Percentiles rank a stretch among this genome's conserved stretches.
Evolutionary conservation across 2,329 filamentous ascomycete genomes (phyloP).

Genomic region (Trichoderma cornu-damae): DNA sequence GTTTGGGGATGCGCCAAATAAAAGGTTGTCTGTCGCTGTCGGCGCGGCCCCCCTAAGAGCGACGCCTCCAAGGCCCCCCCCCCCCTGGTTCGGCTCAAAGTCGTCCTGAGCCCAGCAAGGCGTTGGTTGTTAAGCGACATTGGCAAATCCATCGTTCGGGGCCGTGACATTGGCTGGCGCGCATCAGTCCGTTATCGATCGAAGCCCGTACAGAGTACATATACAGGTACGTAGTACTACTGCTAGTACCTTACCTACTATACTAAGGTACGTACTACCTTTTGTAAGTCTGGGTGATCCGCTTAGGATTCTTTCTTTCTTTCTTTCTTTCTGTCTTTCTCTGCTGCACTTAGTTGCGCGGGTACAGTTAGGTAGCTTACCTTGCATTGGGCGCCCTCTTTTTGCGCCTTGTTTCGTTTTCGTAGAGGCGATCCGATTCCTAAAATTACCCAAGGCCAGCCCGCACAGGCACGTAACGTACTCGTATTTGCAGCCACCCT

Average conservation of each 20-base stretch:
- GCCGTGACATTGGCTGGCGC: background rate
- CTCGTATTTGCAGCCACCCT: slow-evolving; percentile 14
- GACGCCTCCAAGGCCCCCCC: too few relatives aligned
- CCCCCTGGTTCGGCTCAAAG: too few relatives aligned
- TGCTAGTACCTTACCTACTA: too few relatives aligned
- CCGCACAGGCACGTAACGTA: slow-evolving; percentile 1
- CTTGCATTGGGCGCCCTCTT: too few relatives aligned
- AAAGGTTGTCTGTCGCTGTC: background rate
- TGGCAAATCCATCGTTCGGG: background rate
- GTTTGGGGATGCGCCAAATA: slow-evolving; percentile 16
- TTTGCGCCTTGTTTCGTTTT: background rate
- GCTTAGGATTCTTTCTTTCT: too few relatives aligned
- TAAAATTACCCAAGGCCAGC: background rate
- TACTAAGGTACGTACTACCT: too few relatives aligned
- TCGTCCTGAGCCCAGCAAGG: background rate
- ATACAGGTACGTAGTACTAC: too few relatives aligned
- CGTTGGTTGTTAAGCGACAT: slow-evolving; percentile 11
- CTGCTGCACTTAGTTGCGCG: background rate
- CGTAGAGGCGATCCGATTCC: background rate
- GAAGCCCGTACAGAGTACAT: too few relatives aligned
- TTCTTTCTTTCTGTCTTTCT: background rate
- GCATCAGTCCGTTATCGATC: too few relatives aligned
- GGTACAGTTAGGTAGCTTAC: too few relatives aligned
- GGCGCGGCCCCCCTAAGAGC: background rate
- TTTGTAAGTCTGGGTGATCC: too few relatives aligned